Conservation (phyloP, 1,139 yeast genomes). For the Sugiyamaella novakii region DNA sequence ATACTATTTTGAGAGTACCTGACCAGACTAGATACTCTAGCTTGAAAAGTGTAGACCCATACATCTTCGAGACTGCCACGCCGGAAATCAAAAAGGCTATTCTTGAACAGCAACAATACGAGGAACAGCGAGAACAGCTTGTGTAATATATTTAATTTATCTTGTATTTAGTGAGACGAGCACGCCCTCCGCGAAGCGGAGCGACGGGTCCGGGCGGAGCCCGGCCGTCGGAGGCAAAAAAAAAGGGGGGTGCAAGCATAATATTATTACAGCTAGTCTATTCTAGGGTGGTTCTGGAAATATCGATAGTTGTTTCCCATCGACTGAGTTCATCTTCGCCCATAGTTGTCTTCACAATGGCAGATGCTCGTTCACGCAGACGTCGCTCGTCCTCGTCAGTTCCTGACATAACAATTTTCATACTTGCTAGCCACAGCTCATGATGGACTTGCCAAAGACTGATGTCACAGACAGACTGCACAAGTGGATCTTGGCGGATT, state of each 20-base stretch:
- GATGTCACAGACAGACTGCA: constrained; percentile 39
- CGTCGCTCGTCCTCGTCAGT: constrained; percentile 40
- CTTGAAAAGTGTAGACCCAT: constrained; percentile 57
- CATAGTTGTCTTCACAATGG: constrained; percentile 36
- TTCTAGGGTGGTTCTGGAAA: constrained; percentile 33
- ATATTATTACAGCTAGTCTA: constrained; percentile 3
- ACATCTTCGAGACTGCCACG: constrained; percentile 58
- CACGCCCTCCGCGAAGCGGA: constrained; percentile 8
- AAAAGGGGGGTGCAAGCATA: not conserved
- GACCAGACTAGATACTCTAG: constrained; percentile 57
- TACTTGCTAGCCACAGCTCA: constrained; percentile 45
- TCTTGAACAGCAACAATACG: constrained; percentile 62
- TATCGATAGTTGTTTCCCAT: constrained; percentile 48
- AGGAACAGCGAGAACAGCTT: constrained; percentile 38
- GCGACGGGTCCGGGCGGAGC: constrained; percentile 15
- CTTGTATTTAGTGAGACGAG: not conserved
- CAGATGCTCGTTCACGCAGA: constrained; percentile 40
- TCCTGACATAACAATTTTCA: constrained; percentile 42
- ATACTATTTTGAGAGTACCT: constrained; percentile 54
- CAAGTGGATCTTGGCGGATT: constrained; percentile 35
- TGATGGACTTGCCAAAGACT: constrained; percentile 50
- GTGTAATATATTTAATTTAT: constrained; percentile 7
- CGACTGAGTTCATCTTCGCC: constrained; percentile 31
- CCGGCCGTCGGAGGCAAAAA: constrained; percentile 16
- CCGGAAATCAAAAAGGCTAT: constrained; percentile 65